Evolutionary conservation across 2,329 filamentous ascomycete species (phyloP), one percentile per base, ranked within the genome.

Genomic region (Bertia moriformis): DNA sequence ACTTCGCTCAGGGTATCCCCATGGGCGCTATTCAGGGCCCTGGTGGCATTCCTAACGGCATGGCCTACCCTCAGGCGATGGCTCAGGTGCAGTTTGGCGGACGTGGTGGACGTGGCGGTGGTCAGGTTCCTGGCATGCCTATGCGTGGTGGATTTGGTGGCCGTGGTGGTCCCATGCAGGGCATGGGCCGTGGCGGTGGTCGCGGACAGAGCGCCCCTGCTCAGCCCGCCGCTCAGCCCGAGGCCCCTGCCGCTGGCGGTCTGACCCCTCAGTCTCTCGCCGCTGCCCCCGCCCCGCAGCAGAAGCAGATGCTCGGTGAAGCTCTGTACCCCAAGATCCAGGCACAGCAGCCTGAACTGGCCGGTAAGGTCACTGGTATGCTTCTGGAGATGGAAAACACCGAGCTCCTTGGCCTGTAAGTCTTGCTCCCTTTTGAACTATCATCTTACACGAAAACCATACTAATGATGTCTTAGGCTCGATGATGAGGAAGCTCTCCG

Each of bases 301-400:
- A 96, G 73, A 98, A 98, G 78, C 91, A 98, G 73, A 85, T 96
- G 63, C 78, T 98, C 40, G 91, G 91, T 60, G 91, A 98, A 68
- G 80, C 86, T 51, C 83, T 98, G 52, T 98, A 96, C 74, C 91
- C 91, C 57, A 98, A 96, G 82, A 96, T 98, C 55, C 79, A 88
- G 62, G 78, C 76, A 49, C 80, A 94, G 64, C 91, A 98, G 69
- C 83, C 87, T 43, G 88, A 95, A 53, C 73, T 98, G 54, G 91
- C 91, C 45, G 91, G 91, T 58, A 98, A 98, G 80, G 96, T 98
- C 62, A 98, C 91, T 45, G 91, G 91, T 66, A 98, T 98, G 91
- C 82, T 98, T 53, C 67, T 98, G 53, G 91, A 98, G 75, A 98
- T 98, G 91, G 91, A 96, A 54, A 96, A 96, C 65, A 60, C 71